These are phyloP conservation scores for Tolypocladium nubicola DNA, from an alignment of 2,329 filamentous ascomycete species.

Conservation along the genomic window DNA sequence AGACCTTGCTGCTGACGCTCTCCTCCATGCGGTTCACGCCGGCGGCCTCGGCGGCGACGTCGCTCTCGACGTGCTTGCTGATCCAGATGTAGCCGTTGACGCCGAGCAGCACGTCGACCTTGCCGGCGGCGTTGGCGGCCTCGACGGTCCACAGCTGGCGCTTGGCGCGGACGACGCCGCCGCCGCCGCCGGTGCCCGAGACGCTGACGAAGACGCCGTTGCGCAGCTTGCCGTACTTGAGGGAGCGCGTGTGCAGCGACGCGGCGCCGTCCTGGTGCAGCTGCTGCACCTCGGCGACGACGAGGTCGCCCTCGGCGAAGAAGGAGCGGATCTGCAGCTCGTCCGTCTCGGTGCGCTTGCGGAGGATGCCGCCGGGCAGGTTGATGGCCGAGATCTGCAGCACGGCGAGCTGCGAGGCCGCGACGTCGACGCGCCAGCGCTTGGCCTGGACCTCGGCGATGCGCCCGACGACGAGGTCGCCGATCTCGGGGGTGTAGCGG, in stretches of 20 bases:
- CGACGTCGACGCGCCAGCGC: constrained; percentile 92
- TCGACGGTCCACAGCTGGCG: constrained; percentile 82
- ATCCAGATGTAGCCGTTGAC: constrained; percentile 98
- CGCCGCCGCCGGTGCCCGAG: constrained; percentile 71
- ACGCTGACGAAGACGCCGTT: constrained; percentile 87
- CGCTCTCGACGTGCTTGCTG: constrained; percentile 64
- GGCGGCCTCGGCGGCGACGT: constrained; percentile 34
- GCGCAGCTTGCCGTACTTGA: constrained; percentile 91
- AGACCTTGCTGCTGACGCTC: constrained; percentile 72
- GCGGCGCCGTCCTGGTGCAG: constrained; percentile 80
- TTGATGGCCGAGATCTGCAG: constrained; percentile 88
- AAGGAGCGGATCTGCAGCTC: constrained; percentile 97
- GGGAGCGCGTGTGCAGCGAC: constrained; percentile 74
- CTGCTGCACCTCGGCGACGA: constrained; percentile 91
- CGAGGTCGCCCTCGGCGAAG: constrained; percentile 86
- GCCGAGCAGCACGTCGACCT: constrained; percentile 78
- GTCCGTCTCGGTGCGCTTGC: constrained; percentile 87
- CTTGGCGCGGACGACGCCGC: constrained; percentile 73
- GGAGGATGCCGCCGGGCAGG: constrained; percentile 82
- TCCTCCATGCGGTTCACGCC: constrained; percentile 81
- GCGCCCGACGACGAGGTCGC: constrained; percentile 86
- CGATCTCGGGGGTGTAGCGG: constrained; percentile 91
- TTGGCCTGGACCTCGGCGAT: constrained; percentile 91
- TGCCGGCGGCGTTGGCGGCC: constrained; percentile 41
- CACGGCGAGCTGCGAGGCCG: constrained; percentile 73